Evolutionary conservation across 352 stramenopile species (phyloP), one percentile per base, ranked within the genome.

Genomic region (Plasmopara halstedii): DNA sequence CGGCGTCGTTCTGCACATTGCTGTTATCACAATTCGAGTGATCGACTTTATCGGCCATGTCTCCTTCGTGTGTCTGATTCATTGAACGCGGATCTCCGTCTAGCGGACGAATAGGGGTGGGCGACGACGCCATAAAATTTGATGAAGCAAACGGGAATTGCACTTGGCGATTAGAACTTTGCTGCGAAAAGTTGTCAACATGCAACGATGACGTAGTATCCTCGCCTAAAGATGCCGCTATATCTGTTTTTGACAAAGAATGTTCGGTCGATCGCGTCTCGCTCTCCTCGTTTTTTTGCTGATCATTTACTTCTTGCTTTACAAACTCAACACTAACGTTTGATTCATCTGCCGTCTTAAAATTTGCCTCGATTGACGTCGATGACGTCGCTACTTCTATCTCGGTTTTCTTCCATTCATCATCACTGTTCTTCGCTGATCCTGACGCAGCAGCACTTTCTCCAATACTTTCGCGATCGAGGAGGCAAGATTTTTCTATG

Each of bases 61-160:
- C 51, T 5, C 47, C 40, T 40, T 58, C 46, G 23, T 58, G 53
- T 2, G 34, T 39, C 22, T 64, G 57, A 14, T 60, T 57, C 26
- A 70, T 39, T 0, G 60, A 51, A 40, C 79, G 75, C 29, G 79
- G 79, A 43, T 90, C 79, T 20, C 74, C 76, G 25, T 73, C 49
- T 18, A 90, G 41, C 14, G 79, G 79, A 3, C 79, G 79, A 55
- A 90, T 90, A 8, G 79, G 79, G 22, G 79, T 90, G 10, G 76
- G 79, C 20, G 66, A 63, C 4, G 73, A 58, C n/a, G 76, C 67
- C 19, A 88, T 45, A 52, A 86, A 87, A 15, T 77, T 77, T 4
- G 73, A 71, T 9, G 76, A 64, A 13, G 70, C 66, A 31, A 80
- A 85, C 20, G 73, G 62, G 32, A 82, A 83, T 51, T 82, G 68